Evolutionary conservation across 1,284 basidiomycete species (phyloP).

Genomic region (Ustilago xerochloae): DNA sequence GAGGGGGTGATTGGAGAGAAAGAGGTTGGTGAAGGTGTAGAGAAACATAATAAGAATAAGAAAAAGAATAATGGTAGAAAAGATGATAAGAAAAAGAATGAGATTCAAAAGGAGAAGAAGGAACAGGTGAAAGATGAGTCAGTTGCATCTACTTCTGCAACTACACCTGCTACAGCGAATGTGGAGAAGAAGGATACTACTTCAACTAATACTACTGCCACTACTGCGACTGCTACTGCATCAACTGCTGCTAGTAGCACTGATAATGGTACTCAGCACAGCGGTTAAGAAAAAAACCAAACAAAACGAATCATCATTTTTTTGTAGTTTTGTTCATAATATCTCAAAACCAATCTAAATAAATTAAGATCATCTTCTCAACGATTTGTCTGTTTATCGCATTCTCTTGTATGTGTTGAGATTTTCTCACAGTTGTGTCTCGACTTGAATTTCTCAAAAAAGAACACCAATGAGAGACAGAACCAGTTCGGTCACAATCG

Average conservation of each 20-base stretch:
- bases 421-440: too few relatives aligned
- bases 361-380: too few relatives aligned
- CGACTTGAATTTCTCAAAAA: too few relatives aligned
- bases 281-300: background rate
- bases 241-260: background rate
- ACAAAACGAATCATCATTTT: background rate
- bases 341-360: background rate
- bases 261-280: background rate
- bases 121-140: conserved; percentile 8
- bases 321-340: too few relatives aligned
- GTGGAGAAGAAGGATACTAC: too few relatives aligned
- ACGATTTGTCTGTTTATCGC: too few relatives aligned
- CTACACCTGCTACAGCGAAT: background rate
- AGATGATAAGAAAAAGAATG: conserved; percentile 4
- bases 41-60: conserved; percentile 11
- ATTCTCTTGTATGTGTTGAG: too few relatives aligned
- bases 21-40: background rate
- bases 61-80: conserved; percentile 10
- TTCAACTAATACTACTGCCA: too few relatives aligned
- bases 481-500: too few relatives aligned
- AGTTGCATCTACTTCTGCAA: background rate
- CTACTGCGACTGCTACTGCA: background rate
- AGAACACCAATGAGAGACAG: too few relatives aligned
- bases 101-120: background rate
- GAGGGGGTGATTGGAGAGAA: conserved; percentile 5